A percentile compares a stretch with the other conserved stretches of the same genome.
Evolutionary conservation across 768 basidiomycete species (phyloP).

Genomic region (Collybia sordida): DNA sequence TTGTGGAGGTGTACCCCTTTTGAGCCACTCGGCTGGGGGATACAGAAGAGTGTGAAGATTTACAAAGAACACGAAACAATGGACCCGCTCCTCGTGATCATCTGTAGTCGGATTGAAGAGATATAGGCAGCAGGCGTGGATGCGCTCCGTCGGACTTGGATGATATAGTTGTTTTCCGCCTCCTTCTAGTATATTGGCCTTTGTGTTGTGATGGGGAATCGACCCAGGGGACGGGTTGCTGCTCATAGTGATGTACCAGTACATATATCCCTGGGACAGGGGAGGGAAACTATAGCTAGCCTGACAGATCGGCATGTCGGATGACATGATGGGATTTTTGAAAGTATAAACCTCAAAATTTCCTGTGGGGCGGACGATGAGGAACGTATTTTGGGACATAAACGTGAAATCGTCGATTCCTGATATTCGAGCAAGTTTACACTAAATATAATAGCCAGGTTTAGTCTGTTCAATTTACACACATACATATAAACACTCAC

Average conservation of each 20-base stretch:
- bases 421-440: slow-evolving; percentile 34
- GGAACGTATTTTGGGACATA: slow-evolving; percentile 42
- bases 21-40: slow-evolving; percentile 15
- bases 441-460: slow-evolving; percentile 25
- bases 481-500: slow-evolving; percentile 24
- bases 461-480: slow-evolving; percentile 1
- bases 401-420: slow-evolving; percentile 58
- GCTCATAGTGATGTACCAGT: slow-evolving; percentile 56
- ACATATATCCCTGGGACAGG: slow-evolving; percentile 43
- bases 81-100: slow-evolving; percentile 35
- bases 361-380: slow-evolving; percentile 46
- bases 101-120: slow-evolving; percentile 40
- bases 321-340: slow-evolving; percentile 28
- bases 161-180: slow-evolving; percentile 36
- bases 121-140: slow-evolving; percentile 49
- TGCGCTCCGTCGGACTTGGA: slow-evolving; percentile 46
- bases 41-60: slow-evolving; percentile 40
- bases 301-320: slow-evolving; percentile 29
- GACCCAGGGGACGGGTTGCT: slow-evolving; percentile 48
- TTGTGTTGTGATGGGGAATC: slow-evolving; percentile 23
- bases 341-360: slow-evolving; percentile 52
- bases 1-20: background rate
- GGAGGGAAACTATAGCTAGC: slow-evolving; percentile 42
- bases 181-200: slow-evolving; percentile 12
- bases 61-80: slow-evolving; percentile 51